Evolutionary conservation across 2,329 filamentous ascomycete genomes (phyloP), one percentile per base, ranked within the genome.

Genomic region (Septoria linicola): DNA sequence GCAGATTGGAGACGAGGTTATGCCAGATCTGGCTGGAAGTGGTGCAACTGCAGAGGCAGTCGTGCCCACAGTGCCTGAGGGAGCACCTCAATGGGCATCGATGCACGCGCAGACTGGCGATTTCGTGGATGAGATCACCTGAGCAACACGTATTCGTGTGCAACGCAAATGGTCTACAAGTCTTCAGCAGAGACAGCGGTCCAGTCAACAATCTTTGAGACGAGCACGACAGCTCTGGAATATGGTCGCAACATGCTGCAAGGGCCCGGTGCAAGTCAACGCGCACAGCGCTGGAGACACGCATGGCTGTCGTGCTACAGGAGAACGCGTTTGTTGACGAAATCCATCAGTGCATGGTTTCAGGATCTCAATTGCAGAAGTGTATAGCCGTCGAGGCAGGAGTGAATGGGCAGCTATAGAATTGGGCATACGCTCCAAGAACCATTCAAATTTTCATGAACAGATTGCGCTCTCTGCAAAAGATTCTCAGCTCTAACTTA

Each of bases 1-100:
- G n/a, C n/a, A n/a, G n/a, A n/a, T 50, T 35, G 54, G 46, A 23
- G 55, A 58, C 44, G 51, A 53, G 17, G 46, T 54, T 17, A 37
- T 55, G 42, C 40, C 57, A 36, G 53, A 55, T 40, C 19, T 43
- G 13, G 48, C 47, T 25, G 52, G 37, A 31, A 40, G 47, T 30
- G 45, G 34, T 14, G 52, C 42, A 13, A 36, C 52, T 27, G 53
- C 49, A 14, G 47, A 44, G 6, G 17, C 27, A 1, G 13, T 25
- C 17, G 32, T 34, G 20, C 14, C 31, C 8, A 27, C 27, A 41
- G 41, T 35, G 20, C 41, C 41, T 35, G 45, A 42, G 34, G 51
- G 44, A 8, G 37, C 37, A 17, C 50, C 54, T 30, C 41, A 36
- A 6, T 56, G 54, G 54, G 45, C 43, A n/a, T 51, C 54, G 14